Conservation (phyloP, 2,329 filamentous ascomycete genomes). For the Fusarium nodosum region DNA sequence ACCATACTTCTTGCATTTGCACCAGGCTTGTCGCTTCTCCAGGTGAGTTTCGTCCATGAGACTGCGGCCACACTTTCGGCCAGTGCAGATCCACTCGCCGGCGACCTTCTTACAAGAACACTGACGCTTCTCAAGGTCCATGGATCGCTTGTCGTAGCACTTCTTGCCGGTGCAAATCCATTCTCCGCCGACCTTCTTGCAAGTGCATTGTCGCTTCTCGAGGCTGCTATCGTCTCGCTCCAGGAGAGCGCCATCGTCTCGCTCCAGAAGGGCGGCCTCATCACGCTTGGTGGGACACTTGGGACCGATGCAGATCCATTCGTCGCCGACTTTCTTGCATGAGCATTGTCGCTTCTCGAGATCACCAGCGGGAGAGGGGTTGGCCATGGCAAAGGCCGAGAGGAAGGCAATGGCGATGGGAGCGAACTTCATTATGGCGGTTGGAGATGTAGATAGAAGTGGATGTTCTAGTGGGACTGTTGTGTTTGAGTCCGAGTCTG, state of each 20-base stretch:
- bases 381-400: conserved; percentile 23
- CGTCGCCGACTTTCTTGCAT: conserved; percentile 17
- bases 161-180: conserved; percentile 16
- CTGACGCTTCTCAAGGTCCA: not conserved
- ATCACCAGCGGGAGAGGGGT: not conserved
- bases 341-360: conserved; percentile 12
- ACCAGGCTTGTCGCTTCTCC: conserved; percentile 4
- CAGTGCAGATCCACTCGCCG: conserved; percentile 20
- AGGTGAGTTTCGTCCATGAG: conserved; percentile 1
- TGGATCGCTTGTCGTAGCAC: conserved; percentile 17
- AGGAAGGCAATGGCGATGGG: conserved; percentile 19
- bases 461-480: too few species aligned
- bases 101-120: conserved; percentile 19
- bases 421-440: conserved; percentile 28
- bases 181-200: conserved; percentile 4
- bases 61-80: conserved; percentile 8
- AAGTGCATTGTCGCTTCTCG: conserved; percentile 16
- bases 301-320: conserved; percentile 8
- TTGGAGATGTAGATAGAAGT: fast-evolving
- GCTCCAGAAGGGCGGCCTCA: too few species aligned
- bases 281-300: conserved; percentile 5
- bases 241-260: too few species aligned
- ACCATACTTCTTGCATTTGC: conserved; percentile 15
- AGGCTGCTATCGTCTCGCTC: not conserved
- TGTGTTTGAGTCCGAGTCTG: not conserved